Evolutionary conservation across 2,329 filamentous ascomycete species (phyloP), one percentile per base, ranked within the genome.

Genomic region (Fusarium solani-melongenae): DNA sequence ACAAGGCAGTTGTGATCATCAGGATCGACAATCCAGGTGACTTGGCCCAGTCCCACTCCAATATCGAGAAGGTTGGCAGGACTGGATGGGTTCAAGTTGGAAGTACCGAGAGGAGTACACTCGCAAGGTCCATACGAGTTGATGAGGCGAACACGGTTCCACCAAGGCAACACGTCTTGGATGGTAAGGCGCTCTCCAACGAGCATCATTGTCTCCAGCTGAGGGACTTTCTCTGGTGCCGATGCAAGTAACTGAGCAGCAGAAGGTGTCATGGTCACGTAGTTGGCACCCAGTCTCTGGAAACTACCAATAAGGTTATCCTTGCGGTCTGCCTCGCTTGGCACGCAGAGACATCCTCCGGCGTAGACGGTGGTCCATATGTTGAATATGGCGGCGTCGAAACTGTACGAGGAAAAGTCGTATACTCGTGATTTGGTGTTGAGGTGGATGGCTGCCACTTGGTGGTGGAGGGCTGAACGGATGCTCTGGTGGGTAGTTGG

Each of bases 11-110:
- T 61, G 49, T 77, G 75, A 44, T 82, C 67, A 5, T 72, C 64
- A 2, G 74, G 70, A 31, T 82, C 77, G 1, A 81, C 81, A 31
- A 84, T 66, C 81, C 81, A 84, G 1, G 62, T 62, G 6, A 53
- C 22, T 17, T 38, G 6, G 1, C 69, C 69, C 5, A 56, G 24
- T 4, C 59, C 63, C 6, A 31, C 63, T 17, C 71, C 71, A 6
- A 76, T 69, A 6, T 55, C 24, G 22, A 46, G 15, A 24, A 58
- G 24, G 7, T 62, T 44, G 14, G 46, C 31, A 5, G 51, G 31
- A 10, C 34, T 44, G 8, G 46, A 29, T 9, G 59, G 29, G 10
- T 44, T 38, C 6, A 27, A 27, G 60, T 64, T 64, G 14, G 70
- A 44, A 14, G 58, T 61, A 29, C 62, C 63, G 6, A 60, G n/a